Evolutionary conservation across 106 monocot genomes (phyloP).

Genomic region (Phalaenopsis aphrodite): DNA sequence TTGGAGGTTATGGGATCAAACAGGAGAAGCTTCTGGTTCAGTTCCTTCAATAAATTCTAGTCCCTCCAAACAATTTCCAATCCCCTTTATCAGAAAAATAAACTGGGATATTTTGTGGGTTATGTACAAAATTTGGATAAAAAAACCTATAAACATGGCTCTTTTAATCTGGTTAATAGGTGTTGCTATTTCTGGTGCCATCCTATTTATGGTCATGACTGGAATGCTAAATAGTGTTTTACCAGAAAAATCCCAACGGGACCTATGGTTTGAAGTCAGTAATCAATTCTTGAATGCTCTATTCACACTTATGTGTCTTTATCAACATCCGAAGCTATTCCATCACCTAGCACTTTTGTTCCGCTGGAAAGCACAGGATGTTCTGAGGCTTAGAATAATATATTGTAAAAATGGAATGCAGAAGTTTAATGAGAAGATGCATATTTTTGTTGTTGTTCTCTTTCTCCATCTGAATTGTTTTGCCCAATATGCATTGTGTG

Average conservation of each 20-base stretch:
- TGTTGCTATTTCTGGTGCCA: slow-evolving; percentile 13
- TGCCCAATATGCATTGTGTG: slow-evolving; percentile 18
- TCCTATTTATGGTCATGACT: slow-evolving; percentile 20
- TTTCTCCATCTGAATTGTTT: slow-evolving; percentile 24
- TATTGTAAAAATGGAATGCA: slow-evolving; percentile 20
- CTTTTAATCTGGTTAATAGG: slow-evolving; percentile 17
- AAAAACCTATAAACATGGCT: slow-evolving; percentile 16
- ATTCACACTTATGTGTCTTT: slow-evolving; percentile 23
- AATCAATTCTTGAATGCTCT: slow-evolving; percentile 23
- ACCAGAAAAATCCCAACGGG: slow-evolving; percentile 13
- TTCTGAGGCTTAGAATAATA: slow-evolving; percentile 5
- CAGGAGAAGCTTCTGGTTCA: no score
- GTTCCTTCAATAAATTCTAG: background rate
- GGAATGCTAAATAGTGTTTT: slow-evolving; percentile 14
- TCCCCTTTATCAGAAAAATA: background rate
- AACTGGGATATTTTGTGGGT: slow-evolving; percentile 6
- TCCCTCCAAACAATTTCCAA: background rate
- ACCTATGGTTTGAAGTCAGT: slow-evolving; percentile 11
- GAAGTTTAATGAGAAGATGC: slow-evolving; percentile 20
- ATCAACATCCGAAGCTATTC: slow-evolving; percentile 18
- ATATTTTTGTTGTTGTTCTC: slow-evolving; percentile 13
- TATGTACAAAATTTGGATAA: slow-evolving; percentile 12
- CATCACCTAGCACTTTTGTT: slow-evolving; percentile 16
- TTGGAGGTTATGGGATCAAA: no score
- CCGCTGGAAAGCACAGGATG: slow-evolving; percentile 11